Evolutionary conservation across 2,329 filamentous ascomycete genomes (phyloP).

Genomic region (Xylariaceae sp.): DNA sequence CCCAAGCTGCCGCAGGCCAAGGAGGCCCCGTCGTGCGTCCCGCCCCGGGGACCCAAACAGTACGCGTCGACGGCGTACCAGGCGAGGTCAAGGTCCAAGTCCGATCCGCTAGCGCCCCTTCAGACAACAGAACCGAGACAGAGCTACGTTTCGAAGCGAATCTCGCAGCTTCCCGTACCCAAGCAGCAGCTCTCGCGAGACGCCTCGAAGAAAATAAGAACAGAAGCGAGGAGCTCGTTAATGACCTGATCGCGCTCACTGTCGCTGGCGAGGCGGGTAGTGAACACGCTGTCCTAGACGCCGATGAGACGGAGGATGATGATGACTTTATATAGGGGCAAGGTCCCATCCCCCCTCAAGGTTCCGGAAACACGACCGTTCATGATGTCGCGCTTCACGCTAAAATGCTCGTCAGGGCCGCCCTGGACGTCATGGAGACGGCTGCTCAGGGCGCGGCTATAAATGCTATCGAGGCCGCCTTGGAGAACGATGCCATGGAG

Average conservation of each 20-base stretch:
- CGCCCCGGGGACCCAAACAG: slow-evolving; percentile 35
- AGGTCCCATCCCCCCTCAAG: neutral
- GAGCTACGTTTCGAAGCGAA: slow-evolving; percentile 13
- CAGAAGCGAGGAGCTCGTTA: slow-evolving; percentile 31
- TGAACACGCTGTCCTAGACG: slow-evolving; percentile 17
- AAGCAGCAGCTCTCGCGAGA: slow-evolving; percentile 14
- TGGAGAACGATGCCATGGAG: too few relatives aligned
- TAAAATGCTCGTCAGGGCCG: too few relatives aligned
- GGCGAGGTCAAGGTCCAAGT: slow-evolving; percentile 56
- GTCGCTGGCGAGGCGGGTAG: slow-evolving; percentile 16
- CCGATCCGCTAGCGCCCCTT: slow-evolving; percentile 33
- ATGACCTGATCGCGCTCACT: slow-evolving; percentile 29
- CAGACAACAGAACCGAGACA: slow-evolving; percentile 6
- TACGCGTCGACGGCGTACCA: slow-evolving; percentile 52
- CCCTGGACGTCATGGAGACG: too few relatives aligned
- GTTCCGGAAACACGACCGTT: neutral
- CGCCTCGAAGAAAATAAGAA: slow-evolving; percentile 26
- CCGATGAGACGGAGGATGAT: slow-evolving; percentile 30
- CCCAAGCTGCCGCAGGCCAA: slow-evolving; percentile 7
- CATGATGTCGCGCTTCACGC: neutral
- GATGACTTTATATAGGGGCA: slow-evolving; percentile 23
- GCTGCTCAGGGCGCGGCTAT: too few relatives aligned
- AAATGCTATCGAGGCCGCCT: too few relatives aligned
- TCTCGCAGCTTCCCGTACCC: slow-evolving; percentile 6
- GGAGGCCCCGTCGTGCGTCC: slow-evolving; percentile 31